A percentile compares a stretch with the other conserved stretches of the same genome.
Evolutionary conservation across 352 stramenopile genomes (phyloP).

Genomic region (Phytophthora lateralis): DNA sequence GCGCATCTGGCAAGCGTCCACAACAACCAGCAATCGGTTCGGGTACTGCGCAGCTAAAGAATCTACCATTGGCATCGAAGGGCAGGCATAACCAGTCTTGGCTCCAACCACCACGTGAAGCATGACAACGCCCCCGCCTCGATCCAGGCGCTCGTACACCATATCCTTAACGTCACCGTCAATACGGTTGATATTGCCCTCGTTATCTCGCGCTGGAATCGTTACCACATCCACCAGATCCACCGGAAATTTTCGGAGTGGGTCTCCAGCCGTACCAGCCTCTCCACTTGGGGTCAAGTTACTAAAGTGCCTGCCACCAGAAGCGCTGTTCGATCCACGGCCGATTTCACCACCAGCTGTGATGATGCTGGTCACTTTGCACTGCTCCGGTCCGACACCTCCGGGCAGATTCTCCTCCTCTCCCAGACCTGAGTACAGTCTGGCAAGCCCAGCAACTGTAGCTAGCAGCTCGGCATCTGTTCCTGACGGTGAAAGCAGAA

Average conservation of each 20-base stretch:
- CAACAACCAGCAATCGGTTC: conserved; percentile 78
- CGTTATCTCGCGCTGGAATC: conserved; percentile 57
- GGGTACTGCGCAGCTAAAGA: conserved; percentile 57
- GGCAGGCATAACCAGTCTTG: conserved; percentile 86
- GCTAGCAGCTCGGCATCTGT: conserved; percentile 88
- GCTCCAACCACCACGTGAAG: conserved; percentile 86
- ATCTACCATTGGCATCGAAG: conserved; percentile 69
- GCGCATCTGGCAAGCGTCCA: conserved; percentile 90
- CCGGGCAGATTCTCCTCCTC: conserved; percentile 34
- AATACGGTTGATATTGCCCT: conserved; percentile 55
- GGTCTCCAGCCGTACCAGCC: conserved; percentile 39
- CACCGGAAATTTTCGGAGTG: conserved; percentile 62
- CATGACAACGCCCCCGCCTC: conserved; percentile 60
- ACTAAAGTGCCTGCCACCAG: conserved; percentile 82
- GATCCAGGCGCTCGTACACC: conserved; percentile 53
- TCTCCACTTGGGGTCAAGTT: conserved; percentile 79
- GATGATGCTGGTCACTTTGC: conserved; percentile 86
- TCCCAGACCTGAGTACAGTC: conserved; percentile 55
- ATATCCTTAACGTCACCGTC: conserved; percentile 49
- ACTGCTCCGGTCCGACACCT: conserved; percentile 31
- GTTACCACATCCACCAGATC: conserved; percentile 72
- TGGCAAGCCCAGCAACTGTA: conserved; percentile 67
- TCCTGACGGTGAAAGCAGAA: conserved; percentile 83
- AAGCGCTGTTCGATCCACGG: conserved; percentile 76
- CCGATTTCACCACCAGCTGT: conserved; percentile 86